Evolutionary conservation across 2,329 filamentous ascomycete species (phyloP).

Genomic region (Lasiodiplodia sp.): DNA sequence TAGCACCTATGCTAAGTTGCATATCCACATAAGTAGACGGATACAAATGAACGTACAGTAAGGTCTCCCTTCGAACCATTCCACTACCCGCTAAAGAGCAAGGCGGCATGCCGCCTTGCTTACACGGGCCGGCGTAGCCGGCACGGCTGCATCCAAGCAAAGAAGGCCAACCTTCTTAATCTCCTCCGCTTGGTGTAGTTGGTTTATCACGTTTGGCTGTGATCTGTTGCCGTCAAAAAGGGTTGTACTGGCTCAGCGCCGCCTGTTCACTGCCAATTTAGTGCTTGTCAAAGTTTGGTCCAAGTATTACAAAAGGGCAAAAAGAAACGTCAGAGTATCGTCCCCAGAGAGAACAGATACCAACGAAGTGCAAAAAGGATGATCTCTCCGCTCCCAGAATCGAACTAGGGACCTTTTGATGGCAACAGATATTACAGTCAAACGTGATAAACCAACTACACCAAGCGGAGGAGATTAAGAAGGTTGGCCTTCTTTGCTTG

Average conservation of each 20-base stretch:
- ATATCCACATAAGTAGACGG: no score
- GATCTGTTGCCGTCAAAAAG: slow-evolving; percentile 13
- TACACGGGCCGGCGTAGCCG: no score
- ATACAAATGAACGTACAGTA: no score
- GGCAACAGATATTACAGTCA: slow-evolving; percentile 16
- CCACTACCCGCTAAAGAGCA: no score
- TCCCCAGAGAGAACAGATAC: no score
- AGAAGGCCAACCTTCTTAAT: background rate
- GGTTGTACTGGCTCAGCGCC: background rate
- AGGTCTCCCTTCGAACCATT: no score
- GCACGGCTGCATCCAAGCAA: background rate
- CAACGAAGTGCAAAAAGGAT: background rate
- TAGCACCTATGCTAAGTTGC: no score
- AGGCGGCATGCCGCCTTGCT: no score
- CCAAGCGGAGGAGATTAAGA: slow-evolving; percentile 9
- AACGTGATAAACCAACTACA: slow-evolving; percentile 27
- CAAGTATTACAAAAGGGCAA: background rate
- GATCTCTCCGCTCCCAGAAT: slow-evolving; percentile 12
- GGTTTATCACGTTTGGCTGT: slow-evolving; percentile 22
- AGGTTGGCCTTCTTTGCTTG: slow-evolving; percentile 1
- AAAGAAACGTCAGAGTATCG: background rate
- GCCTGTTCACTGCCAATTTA: no score
- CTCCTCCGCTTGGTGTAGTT: slow-evolving; percentile 25
- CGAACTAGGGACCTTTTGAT: slow-evolving; percentile 24
- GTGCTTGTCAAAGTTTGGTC: no score